A percentile compares a stretch with the other conserved stretches of the same genome.
Evolutionary conservation across 805 yeast genomes (phyloP).

Genomic region (Yamadazyma nakazawae): DNA sequence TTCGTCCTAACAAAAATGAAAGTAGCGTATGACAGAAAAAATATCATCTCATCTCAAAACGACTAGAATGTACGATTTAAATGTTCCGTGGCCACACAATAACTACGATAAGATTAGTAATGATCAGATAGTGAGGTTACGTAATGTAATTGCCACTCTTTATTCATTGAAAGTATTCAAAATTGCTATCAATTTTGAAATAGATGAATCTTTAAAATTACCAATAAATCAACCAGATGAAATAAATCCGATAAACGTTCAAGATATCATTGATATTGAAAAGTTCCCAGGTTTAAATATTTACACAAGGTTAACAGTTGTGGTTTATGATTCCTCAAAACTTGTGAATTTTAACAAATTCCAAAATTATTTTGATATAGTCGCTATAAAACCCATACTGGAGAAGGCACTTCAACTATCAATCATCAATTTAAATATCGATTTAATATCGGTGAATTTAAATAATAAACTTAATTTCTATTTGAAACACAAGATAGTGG

Average conservation of each 20-base stretch:
- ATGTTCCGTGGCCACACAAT: conserved; percentile 68
- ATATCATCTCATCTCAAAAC: conserved; percentile 1
- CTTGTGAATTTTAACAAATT: conserved; percentile 57
- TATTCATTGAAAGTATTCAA: conserved; percentile 68
- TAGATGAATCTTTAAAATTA: conserved; percentile 49
- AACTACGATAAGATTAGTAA: conserved; percentile 43
- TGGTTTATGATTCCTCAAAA: conserved; percentile 74
- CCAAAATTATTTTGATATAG: conserved; percentile 61
- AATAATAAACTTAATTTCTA: conserved; percentile 65
- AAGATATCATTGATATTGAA: conserved; percentile 17
- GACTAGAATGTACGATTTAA: conserved; percentile 49
- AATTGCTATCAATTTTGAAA: conserved; percentile 68
- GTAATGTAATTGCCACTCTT: conserved; percentile 49
- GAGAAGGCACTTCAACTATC: conserved; percentile 79
- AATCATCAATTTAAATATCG: conserved; percentile 74
- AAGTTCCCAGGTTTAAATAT: conserved; percentile 36
- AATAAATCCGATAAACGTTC: conserved; percentile 49
- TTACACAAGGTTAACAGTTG: conserved; percentile 71
- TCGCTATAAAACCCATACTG: conserved; percentile 75
- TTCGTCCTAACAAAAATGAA: neutral
- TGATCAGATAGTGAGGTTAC: conserved; percentile 42
- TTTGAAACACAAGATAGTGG: conserved; percentile 77
- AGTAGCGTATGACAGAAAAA: neutral
- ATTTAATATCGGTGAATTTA: conserved; percentile 72
- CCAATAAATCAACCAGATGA: conserved; percentile 42